Percentiles rank a stretch among this genome's conserved stretches.
Evolutionary conservation across 768 basidiomycete genomes (phyloP).

Genomic region (Agaricus subrufescens): DNA sequence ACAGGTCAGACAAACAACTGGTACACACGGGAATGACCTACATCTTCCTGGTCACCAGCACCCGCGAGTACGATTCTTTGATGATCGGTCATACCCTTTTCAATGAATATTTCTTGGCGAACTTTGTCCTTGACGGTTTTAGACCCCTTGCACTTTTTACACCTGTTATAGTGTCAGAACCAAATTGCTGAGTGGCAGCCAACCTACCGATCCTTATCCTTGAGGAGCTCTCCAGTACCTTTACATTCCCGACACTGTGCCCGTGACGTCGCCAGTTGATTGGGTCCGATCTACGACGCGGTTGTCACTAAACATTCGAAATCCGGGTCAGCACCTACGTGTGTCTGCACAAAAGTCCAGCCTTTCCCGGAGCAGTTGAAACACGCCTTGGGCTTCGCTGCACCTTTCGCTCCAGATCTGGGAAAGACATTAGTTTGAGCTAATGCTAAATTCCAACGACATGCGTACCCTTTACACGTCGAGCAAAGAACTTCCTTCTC

Average conservation of each 20-base stretch:
- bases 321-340: conserved; percentile 29
- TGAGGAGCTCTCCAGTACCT: conserved; percentile 64
- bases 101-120: conserved; percentile 80
- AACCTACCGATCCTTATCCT: conserved; percentile 78
- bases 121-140: conserved; percentile 85
- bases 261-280: conserved; percentile 38
- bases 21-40: conserved; percentile 23
- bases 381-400: conserved; percentile 83
- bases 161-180: conserved; percentile 41
- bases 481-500: conserved; percentile 81
- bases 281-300: background rate
- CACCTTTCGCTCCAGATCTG: conserved; percentile 79
- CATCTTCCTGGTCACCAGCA: conserved; percentile 87
- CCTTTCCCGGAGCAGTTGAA: conserved; percentile 81
- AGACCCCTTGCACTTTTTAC: conserved; percentile 93
- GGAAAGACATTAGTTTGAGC: conserved; percentile 9
- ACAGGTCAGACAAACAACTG: background rate
- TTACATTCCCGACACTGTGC: conserved; percentile 64
- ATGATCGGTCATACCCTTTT: conserved; percentile 80
- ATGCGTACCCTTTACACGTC: conserved; percentile 70
- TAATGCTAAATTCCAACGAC: conserved; percentile 1
- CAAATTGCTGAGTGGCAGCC: conserved; percentile 2
- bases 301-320: background rate
- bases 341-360: conserved; percentile 56
- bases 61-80: conserved; percentile 87